These are phyloP conservation scores for Sarocladium brachiariae DNA, from an alignment of 2,329 filamentous ascomycete species.

Conservation along the genomic window DNA sequence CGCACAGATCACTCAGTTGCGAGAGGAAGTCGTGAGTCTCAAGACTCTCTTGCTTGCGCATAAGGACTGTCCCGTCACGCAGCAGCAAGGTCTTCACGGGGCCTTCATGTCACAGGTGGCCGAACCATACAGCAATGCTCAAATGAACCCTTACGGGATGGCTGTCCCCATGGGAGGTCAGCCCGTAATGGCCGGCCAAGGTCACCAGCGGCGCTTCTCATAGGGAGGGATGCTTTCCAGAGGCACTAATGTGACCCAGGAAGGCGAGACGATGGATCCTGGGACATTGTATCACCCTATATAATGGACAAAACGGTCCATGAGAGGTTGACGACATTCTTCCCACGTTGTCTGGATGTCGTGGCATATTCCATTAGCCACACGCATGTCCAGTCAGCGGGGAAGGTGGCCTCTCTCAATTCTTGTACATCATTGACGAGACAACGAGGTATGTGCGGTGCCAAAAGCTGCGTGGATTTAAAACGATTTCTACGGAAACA, in stretches of 20 bases:
- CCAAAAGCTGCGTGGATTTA: not conserved
- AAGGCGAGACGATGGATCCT: not conserved
- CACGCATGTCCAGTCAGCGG: not conserved
- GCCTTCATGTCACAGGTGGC: slow-evolving; percentile 50
- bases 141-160: slow-evolving; percentile 56
- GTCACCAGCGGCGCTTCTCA: slow-evolving; percentile 49
- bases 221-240: slow-evolving; percentile 26
- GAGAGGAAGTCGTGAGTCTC: slow-evolving; percentile 90
- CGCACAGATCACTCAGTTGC: slow-evolving; percentile 72
- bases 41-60: slow-evolving; percentile 90
- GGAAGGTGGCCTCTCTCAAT: not conserved
- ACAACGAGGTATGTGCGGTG: not conserved
- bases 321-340: not conserved
- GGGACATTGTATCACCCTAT: not conserved
- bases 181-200: slow-evolving; percentile 49
- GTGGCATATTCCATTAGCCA: not conserved
- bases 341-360: not conserved
- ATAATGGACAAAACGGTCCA: not conserved
- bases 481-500: not conserved
- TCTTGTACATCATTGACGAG: slow-evolving; percentile 9
- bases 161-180: slow-evolving; percentile 41
- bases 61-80: slow-evolving; percentile 91
- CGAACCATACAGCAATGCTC: slow-evolving; percentile 46
- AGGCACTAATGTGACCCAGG: not conserved
- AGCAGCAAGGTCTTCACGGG: slow-evolving; percentile 63